These are phyloP conservation scores for Massarina eburnea DNA, from an alignment of 2,329 filamentous ascomycete genomes.

Conservation along the genomic window DNA sequence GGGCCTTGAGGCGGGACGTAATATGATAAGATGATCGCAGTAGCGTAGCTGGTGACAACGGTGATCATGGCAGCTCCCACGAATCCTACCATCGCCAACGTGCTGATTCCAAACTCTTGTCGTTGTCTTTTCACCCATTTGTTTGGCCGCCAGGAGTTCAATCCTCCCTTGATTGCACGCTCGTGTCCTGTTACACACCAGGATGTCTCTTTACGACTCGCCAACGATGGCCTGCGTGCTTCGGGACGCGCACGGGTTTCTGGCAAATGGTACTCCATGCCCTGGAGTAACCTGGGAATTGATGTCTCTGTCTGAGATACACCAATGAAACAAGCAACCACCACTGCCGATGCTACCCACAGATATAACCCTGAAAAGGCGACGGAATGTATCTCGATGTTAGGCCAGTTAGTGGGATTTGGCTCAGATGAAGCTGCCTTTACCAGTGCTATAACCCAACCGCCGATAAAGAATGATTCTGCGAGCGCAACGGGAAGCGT, in stretches of 20 bases:
- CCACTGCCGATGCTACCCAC: constrained; percentile 19
- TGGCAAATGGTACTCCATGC: constrained; percentile 13
- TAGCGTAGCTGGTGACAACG: constrained; percentile 14
- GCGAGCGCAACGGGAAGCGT: constrained; percentile 18
- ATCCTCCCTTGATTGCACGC: constrained; percentile 15
- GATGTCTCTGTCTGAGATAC: constrained; percentile 20
- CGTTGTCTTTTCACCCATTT: constrained; percentile 12
- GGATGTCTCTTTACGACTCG: constrained; percentile 4
- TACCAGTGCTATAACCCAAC: constrained; percentile 19
- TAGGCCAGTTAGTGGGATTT: constrained; percentile 19
- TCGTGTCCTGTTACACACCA: constrained; percentile 14
- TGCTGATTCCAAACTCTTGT: constrained; percentile 1
- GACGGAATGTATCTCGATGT: constrained; percentile 18
- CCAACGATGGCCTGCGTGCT: constrained; percentile 12
- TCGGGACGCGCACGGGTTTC: constrained; percentile 1
- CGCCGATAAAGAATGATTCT: constrained; percentile 19
- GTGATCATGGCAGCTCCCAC: constrained; percentile 4
- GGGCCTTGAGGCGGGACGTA: constrained; percentile 15
- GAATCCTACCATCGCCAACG: constrained; percentile 4
- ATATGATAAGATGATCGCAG: constrained; percentile 16
- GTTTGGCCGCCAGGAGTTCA: constrained; percentile 16
- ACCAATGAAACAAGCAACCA: constrained; percentile 16
- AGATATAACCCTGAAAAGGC: constrained; percentile 21
- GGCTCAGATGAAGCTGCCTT: constrained; percentile 20
- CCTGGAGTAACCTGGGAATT: constrained; percentile 18